phyloP scores from a whole-genome alignment of 2,329 filamentous ascomycete species.

The Laburnicola sp. region DNA sequence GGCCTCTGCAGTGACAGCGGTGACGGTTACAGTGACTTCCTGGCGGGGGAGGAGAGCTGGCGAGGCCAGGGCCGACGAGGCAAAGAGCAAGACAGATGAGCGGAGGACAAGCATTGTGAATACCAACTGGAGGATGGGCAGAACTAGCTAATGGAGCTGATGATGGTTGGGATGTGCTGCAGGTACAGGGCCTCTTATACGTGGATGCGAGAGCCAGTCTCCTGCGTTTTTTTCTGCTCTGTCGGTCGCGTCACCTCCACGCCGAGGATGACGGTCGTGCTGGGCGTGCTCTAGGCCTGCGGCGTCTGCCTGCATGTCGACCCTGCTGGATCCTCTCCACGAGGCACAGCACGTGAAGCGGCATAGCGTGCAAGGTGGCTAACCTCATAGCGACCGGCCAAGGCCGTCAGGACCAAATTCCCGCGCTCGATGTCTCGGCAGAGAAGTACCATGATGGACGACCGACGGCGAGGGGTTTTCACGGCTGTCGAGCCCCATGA shows the following conservation, averaged over 20 bases:
- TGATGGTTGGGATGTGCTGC: neutral
- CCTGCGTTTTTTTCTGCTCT: neutral
- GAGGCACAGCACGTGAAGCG: neutral
- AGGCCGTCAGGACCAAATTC: neutral
- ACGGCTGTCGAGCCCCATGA: too few species aligned
- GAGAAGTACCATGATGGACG: conserved; percentile 38
- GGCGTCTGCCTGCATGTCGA: neutral
- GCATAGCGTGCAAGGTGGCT: conserved; percentile 1
- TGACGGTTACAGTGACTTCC: conserved; percentile 23
- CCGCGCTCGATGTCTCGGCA: neutral
- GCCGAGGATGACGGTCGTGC: conserved; percentile 4
- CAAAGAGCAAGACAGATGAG: conserved; percentile 30
- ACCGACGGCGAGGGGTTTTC: conserved; percentile 22
- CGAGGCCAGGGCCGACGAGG: conserved; percentile 31
- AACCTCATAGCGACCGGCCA: conserved; percentile 2
- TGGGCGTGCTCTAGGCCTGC: neutral
- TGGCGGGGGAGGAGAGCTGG: conserved; percentile 28
- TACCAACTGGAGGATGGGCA: neutral
- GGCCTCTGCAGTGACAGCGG: conserved; percentile 20
- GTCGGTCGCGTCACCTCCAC: neutral
- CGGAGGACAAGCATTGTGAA: conserved; percentile 28
- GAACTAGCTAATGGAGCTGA: neutral
- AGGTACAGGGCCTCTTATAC: conserved; percentile 3
- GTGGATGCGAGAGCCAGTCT: neutral
- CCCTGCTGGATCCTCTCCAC: neutral